Percentiles rank a stretch among this genome's conserved stretches.
These are phyloP conservation scores for Botrytis fabae DNA, from an alignment of 2,329 filamentous ascomycete species.

Conservation along the genomic window DNA sequence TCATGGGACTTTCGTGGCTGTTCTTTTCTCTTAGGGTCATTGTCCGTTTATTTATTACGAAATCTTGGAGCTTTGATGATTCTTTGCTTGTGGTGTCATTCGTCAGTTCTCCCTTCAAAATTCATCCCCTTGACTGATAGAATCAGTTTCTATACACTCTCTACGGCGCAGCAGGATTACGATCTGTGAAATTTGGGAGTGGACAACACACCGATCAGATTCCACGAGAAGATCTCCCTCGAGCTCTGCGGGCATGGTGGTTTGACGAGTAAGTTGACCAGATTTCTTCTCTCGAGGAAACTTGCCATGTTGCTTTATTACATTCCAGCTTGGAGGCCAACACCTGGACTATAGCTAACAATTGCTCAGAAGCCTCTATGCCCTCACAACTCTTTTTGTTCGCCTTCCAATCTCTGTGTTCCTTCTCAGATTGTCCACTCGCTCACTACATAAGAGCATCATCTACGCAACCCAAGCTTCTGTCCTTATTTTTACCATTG, in stretches of 20 bases:
- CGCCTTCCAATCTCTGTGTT: slow-evolving; percentile 53
- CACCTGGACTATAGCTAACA: background rate
- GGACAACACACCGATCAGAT: slow-evolving; percentile 30
- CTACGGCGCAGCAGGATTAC: slow-evolving; percentile 27
- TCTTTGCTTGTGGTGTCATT: slow-evolving; percentile 29
- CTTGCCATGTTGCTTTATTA: background rate
- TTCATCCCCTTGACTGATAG: slow-evolving; percentile 2
- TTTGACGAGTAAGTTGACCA: slow-evolving; percentile 50
- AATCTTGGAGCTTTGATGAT: slow-evolving; percentile 35
- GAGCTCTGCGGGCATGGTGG: slow-evolving; percentile 46
- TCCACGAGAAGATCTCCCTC: slow-evolving; percentile 25
- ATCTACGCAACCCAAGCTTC: slow-evolving; percentile 50
- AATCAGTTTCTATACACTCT: slow-evolving; percentile 31
- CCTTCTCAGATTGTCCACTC: slow-evolving; percentile 52
- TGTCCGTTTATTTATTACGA: slow-evolving; percentile 32
- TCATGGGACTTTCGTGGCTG: slow-evolving; percentile 32
- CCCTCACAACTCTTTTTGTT: slow-evolving; percentile 37
- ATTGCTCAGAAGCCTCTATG: background rate
- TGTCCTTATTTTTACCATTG: slow-evolving; percentile 47
- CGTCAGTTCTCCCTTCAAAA: slow-evolving; percentile 25
- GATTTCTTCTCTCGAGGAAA: background rate
- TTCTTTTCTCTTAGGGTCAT: slow-evolving; percentile 34
- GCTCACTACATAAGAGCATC: slow-evolving; percentile 47
- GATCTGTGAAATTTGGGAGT: slow-evolving; percentile 30
- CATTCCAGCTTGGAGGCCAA: background rate